Evolutionary conservation across 768 basidiomycete genomes (phyloP).

Genomic region (Mycena albidolilacea): DNA sequence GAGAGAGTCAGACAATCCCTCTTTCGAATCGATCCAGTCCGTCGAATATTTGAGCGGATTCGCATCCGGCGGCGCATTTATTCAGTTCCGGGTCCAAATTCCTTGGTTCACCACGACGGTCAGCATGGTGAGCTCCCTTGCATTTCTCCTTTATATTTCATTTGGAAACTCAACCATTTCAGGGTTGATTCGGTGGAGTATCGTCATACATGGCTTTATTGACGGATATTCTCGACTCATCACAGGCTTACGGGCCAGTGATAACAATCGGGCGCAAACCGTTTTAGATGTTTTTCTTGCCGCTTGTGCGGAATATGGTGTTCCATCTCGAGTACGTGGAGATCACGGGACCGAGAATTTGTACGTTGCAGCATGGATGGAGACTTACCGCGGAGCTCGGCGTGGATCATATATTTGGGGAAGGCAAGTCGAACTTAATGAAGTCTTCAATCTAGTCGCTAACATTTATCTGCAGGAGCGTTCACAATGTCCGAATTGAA

Average conservation of each 20-base stretch:
- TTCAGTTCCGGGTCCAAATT: constrained; percentile 49
- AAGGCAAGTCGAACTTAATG: background rate
- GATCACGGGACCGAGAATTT: background rate
- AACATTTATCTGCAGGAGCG: background rate
- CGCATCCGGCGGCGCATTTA: constrained; percentile 42
- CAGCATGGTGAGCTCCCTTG: constrained; percentile 21
- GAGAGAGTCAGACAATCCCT: constrained; percentile 36
- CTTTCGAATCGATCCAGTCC: constrained; percentile 37
- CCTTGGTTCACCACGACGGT: constrained; percentile 51
- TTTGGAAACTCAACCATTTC: background rate
- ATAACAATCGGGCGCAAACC: constrained; percentile 15
- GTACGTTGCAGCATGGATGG: background rate
- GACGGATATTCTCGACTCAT: constrained; percentile 25
- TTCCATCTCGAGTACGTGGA: background rate
- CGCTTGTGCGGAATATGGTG: background rate
- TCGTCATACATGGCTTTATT: constrained; percentile 26
- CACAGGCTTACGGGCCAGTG: constrained; percentile 21
- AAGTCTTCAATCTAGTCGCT: background rate
- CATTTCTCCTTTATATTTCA: background rate
- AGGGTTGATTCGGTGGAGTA: constrained; percentile 30
- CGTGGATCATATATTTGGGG: background rate
- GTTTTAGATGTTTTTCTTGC: constrained; percentile 16
- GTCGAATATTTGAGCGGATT: constrained; percentile 35
- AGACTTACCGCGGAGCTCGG: background rate
- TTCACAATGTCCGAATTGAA: constrained; percentile 28